These are phyloP conservation scores for Jatropha multifida DNA, from an alignment of 441 rosid species.

Conservation along the genomic window DNA sequence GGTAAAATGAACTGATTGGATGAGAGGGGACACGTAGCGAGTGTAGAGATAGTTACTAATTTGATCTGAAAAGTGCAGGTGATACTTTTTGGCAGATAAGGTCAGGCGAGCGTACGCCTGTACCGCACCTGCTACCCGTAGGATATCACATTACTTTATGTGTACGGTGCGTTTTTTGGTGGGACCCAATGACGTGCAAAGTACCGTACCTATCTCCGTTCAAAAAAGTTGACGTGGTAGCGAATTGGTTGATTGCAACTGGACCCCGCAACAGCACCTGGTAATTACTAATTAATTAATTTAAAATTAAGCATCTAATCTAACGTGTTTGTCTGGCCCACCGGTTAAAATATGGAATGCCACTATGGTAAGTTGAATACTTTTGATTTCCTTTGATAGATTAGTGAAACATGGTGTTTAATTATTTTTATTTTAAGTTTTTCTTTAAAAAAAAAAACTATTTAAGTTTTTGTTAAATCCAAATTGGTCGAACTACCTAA, in stretches of 20 bases:
- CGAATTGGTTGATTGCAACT: background rate
- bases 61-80: conserved; percentile 11
- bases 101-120: no score
- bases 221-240: background rate
- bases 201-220: conserved; percentile 53
- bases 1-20: background rate
- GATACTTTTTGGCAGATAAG: background rate
- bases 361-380: no score
- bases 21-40: conserved; percentile 8
- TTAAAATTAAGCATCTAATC: background rate
- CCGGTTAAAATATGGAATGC: no score
- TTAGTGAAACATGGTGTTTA: no score
- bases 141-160: background rate
- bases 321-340: background rate
- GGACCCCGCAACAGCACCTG: conserved; percentile 8
- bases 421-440: no score
- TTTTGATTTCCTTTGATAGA: no score
- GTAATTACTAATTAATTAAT: no score
- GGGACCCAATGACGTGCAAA: conserved; percentile 40
- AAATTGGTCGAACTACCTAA: background rate
- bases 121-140: background rate
- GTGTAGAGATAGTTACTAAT: background rate
- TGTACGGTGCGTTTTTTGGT: conserved; percentile 24
- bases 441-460: no score
- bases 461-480: no score